Evolutionary conservation across 2,329 filamentous ascomycete genomes (phyloP).

Genomic region (Colletotrichum sp.): DNA sequence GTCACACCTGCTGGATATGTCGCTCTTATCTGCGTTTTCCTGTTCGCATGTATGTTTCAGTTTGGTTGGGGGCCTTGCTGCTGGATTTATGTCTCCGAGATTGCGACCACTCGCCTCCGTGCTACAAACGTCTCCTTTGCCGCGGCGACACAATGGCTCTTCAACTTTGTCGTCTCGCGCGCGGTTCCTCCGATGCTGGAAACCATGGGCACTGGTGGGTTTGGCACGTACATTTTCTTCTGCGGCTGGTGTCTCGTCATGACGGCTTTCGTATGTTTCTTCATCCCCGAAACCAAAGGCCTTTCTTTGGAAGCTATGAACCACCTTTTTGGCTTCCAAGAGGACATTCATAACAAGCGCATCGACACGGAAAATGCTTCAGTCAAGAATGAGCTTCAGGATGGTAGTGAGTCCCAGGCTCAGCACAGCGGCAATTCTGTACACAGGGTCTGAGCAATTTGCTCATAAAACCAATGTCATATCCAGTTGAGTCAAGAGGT

Average conservation of each 20-base stretch:
- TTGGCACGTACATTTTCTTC: slow-evolving; percentile 49
- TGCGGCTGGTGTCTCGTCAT: slow-evolving; percentile 39
- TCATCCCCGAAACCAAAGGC: slow-evolving; percentile 58
- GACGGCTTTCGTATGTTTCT: slow-evolving; percentile 35
- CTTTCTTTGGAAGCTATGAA: slow-evolving; percentile 19
- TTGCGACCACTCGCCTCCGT: slow-evolving; percentile 54
- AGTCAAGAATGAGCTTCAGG: not conserved
- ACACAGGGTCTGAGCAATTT: not conserved
- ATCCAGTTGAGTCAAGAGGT: not conserved
- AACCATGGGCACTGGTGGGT: slow-evolving; percentile 44
- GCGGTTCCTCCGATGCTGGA: slow-evolving; percentile 70
- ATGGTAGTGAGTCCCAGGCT: not conserved
- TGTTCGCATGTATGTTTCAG: slow-evolving; percentile 53
- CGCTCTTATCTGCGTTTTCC: slow-evolving; percentile 70
- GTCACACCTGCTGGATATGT: slow-evolving; percentile 58
- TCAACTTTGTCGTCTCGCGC: slow-evolving; percentile 69
- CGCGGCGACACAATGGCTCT: slow-evolving; percentile 68
- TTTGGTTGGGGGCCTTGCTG: slow-evolving; percentile 47
- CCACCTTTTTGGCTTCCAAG: slow-evolving; percentile 10
- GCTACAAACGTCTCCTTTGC: slow-evolving; percentile 62
- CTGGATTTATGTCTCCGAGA: slow-evolving; percentile 52
- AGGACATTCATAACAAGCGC: not conserved
- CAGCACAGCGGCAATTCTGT: not conserved
- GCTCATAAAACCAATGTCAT: not conserved
- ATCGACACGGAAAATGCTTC: slow-evolving; percentile 1